Base-by-base conservation (phyloP, 2,329 filamentous ascomycete species). In the Microdochium bolleyi region DNA sequence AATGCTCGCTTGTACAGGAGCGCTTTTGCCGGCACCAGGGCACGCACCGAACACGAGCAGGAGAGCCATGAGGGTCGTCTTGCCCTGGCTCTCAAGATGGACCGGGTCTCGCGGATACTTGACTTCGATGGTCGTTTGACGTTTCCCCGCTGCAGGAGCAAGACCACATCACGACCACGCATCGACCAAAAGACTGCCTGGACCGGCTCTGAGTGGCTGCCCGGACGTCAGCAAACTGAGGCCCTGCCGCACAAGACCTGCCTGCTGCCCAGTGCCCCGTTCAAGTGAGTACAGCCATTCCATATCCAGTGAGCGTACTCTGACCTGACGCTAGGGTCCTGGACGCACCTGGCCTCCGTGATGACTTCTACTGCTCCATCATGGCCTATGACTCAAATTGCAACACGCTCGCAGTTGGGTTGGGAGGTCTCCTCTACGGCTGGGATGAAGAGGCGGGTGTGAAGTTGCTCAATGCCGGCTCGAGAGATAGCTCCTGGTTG, bases 291-390 rank as follows among this genome's bases (percentile, higher is more conserved):
- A 49, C 32, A n/a, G n/a, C 49, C 4, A 11, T 19, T 34, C 21
- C 27, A 5, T 19, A 48, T 16, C 27, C 27, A 2, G 9, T 3
- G 21, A 8, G 48, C 55, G 48, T 52, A 27, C 52, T 46, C 64
- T 78, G 53, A 76, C 62, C 54, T 16, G 2, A 24, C n/a, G 16
- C 10, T 56, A 87, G 84, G 71, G 88, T 96, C 7, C 77, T 99
- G 4, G 90, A 96, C 70, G 92, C 92, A 9, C 91, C 92, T 2
- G 82, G 84, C 51, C 75, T 97, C n/a, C 84, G 90, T 53, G 91
- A 97, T 62, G 92, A 99, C 68, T 99, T 92, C 67, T 99, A 99
- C 67, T 96, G 91, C 70, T 94, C 92, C 0, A 78, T 92, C 2
- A 77, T 99, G 52, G 90, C 94, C 10, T 97, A 96, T 67, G 95